phyloP scores from a whole-genome alignment of 2,329 filamentous ascomycete species.

The Apiospora kogelbergensis region DNA sequence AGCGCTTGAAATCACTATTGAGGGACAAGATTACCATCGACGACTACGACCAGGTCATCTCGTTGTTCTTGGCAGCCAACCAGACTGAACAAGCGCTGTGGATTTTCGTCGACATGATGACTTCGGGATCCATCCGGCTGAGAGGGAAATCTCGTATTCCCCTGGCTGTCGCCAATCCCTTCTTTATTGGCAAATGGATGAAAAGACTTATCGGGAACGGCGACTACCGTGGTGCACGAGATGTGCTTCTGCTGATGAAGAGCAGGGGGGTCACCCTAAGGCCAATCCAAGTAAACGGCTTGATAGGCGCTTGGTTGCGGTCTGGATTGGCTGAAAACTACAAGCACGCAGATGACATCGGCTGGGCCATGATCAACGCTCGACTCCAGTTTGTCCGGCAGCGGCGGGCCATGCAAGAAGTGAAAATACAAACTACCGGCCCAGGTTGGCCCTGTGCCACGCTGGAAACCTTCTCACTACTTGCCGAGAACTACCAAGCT shows the following conservation, averaged over 20 bases:
- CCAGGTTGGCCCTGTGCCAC: constrained; percentile 57
- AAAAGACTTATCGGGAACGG: constrained; percentile 76
- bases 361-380: constrained; percentile 74
- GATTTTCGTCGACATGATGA: constrained; percentile 90
- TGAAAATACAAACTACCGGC: constrained; percentile 27
- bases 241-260: constrained; percentile 76
- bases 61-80: constrained; percentile 67
- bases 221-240: constrained; percentile 68
- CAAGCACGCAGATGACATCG: constrained; percentile 65
- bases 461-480: constrained; percentile 74
- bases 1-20: constrained; percentile 61
- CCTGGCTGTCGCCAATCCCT: constrained; percentile 63
- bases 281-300: constrained; percentile 76
- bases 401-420: constrained; percentile 28
- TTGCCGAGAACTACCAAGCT: constrained; percentile 70
- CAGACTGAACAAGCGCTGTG: constrained; percentile 67
- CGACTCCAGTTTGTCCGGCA: constrained; percentile 63
- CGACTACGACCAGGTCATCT: constrained; percentile 75
- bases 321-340: constrained; percentile 54
- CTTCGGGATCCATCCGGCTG: constrained; percentile 53
- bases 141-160: constrained; percentile 44
- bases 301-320: constrained; percentile 77
- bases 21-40: constrained; percentile 63
- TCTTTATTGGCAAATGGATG: constrained; percentile 87
- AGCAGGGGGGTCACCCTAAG: constrained; percentile 66